A percentile compares a stretch with the other conserved stretches of the same genome.
These are phyloP conservation scores for Lasiodiplodia citricola DNA, from an alignment of 2,329 filamentous ascomycete genomes.

Conservation along the genomic window DNA sequence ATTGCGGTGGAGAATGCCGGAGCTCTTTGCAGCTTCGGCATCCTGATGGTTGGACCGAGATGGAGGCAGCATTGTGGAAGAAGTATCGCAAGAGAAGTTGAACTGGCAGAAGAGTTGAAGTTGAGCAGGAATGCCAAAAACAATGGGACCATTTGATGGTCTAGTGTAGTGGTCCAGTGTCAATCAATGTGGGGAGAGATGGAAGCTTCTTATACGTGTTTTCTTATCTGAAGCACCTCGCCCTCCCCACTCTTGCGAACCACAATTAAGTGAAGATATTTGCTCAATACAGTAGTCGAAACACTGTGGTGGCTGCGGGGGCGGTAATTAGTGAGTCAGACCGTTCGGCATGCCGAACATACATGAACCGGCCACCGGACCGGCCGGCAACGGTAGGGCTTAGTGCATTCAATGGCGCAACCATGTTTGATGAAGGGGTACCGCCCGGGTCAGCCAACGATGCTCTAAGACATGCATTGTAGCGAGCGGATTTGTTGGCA, in stretches of 20 bases:
- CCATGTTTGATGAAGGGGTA: not conserved
- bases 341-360: conserved; percentile 13
- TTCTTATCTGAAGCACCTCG: not conserved
- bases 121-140: not conserved
- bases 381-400: conserved; percentile 15
- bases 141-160: not conserved
- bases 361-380: conserved; percentile 6
- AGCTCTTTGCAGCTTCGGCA: conserved; percentile 1
- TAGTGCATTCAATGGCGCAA: not conserved
- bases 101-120: not conserved
- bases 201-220: not conserved
- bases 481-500: not conserved
- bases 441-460: not conserved
- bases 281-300: not conserved
- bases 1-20: conserved; percentile 58
- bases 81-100: no score
- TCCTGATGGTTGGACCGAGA: not conserved
- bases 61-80: not conserved
- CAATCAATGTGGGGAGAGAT: not conserved
- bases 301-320: not conserved
- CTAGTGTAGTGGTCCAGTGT: not conserved
- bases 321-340: conserved; percentile 9
- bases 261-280: not conserved
- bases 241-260: not conserved
- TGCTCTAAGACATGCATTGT: not conserved